Conservation (phyloP, 768 basidiomycete genomes). For the Naganishia vaughanmartiniae region DNA sequence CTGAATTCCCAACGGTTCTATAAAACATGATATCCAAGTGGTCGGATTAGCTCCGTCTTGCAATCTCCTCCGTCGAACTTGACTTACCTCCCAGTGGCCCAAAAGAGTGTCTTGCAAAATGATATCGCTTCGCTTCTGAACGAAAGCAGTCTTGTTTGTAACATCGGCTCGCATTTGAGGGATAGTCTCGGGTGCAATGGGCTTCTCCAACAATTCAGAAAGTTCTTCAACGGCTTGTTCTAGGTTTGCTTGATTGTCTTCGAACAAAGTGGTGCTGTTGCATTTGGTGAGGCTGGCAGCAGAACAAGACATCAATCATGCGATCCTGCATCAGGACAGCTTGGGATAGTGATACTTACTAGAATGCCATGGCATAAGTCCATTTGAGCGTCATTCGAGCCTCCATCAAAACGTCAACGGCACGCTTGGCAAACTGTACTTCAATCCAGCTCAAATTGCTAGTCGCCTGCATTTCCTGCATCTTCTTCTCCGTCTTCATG, state of each 20-base stretch:
- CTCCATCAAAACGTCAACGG: slow-evolving; percentile 87
- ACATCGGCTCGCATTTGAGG: slow-evolving; percentile 80
- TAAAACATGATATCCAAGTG: neutral
- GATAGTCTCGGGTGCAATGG: slow-evolving; percentile 80
- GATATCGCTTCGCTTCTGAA: slow-evolving; percentile 94
- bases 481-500: slow-evolving; percentile 97
- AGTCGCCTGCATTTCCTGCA: slow-evolving; percentile 98
- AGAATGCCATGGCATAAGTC: slow-evolving; percentile 99
- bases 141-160: slow-evolving; percentile 93
- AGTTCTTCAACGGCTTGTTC: slow-evolving; percentile 94
- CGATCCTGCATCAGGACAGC: neutral
- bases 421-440: slow-evolving; percentile 97
- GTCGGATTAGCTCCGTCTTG: neutral
- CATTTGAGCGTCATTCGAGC: slow-evolving; percentile 93
- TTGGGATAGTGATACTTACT: slow-evolving; percentile 53
- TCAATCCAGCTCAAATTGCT: slow-evolving; percentile 96
- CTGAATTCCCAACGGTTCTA: slow-evolving; percentile 33
- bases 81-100: slow-evolving; percentile 71
- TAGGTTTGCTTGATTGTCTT: slow-evolving; percentile 94
- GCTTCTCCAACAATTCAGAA: slow-evolving; percentile 86
- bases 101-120: slow-evolving; percentile 89
- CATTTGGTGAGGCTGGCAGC: slow-evolving; percentile 63
- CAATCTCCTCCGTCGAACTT: neutral
- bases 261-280: slow-evolving; percentile 91
- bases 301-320: slow-evolving; percentile 19